Evolutionary conservation across 2,329 filamentous ascomycete species (phyloP).

Genomic region (Fusarium buxicola): DNA sequence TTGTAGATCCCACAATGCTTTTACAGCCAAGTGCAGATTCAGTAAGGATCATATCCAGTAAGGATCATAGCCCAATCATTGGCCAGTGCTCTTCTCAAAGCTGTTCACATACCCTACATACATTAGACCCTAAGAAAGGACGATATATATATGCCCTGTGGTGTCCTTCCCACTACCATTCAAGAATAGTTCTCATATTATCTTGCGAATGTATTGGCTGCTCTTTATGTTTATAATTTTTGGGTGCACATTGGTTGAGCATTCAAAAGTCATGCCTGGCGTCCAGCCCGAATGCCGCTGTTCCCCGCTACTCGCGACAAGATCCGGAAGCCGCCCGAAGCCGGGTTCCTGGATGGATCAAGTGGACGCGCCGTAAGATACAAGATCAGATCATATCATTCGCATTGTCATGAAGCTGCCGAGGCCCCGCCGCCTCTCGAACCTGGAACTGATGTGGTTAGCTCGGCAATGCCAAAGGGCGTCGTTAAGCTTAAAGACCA

Average conservation of each 20-base stretch:
- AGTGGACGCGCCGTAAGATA: slow-evolving; percentile 1
- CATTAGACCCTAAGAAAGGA: too few relatives aligned
- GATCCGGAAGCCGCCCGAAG: slow-evolving; percentile 38
- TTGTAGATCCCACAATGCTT: too few relatives aligned
- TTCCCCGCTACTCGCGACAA: slow-evolving; percentile 32
- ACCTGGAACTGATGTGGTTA: slow-evolving; percentile 21
- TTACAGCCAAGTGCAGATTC: too few relatives aligned
- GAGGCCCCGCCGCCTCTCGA: slow-evolving; percentile 33
- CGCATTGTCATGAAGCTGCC: slow-evolving; percentile 25
- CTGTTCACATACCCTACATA: too few relatives aligned
- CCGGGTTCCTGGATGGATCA: slow-evolving; percentile 17
- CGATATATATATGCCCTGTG: too few relatives aligned
- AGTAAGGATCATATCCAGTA: too few relatives aligned
- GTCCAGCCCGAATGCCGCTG: slow-evolving; percentile 5
- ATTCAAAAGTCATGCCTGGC: background rate
- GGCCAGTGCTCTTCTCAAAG: too few relatives aligned
- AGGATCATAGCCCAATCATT: too few relatives aligned
- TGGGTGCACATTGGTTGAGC: background rate
- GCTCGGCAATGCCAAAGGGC: too few relatives aligned
- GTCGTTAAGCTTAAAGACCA: slow-evolving; percentile 39
- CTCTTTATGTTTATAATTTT: background rate
- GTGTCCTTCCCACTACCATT: too few relatives aligned
- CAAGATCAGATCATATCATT: slow-evolving; percentile 43
- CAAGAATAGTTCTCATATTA: too few relatives aligned
- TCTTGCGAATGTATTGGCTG: too few relatives aligned